phyloP scores from a whole-genome alignment of 1,139 yeast genomes.

The Suhomyces choctaworum region DNA sequence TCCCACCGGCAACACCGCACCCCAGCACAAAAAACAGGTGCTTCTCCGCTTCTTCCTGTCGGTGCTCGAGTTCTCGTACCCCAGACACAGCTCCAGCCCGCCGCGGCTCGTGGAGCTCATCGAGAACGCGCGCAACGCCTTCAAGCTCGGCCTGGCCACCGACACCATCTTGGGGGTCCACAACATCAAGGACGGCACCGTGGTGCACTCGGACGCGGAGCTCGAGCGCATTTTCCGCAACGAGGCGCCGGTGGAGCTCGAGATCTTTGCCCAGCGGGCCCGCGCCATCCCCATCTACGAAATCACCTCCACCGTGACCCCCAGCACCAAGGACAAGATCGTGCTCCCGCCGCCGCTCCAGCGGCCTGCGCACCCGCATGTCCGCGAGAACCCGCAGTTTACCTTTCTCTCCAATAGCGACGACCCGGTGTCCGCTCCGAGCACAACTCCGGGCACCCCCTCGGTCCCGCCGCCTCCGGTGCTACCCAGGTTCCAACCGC shows the following conservation, averaged over 20 bases:
- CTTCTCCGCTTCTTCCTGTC: slow-evolving; percentile 43
- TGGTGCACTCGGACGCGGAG: slow-evolving; percentile 35
- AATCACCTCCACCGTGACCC: slow-evolving; percentile 33
- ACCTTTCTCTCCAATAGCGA: slow-evolving; percentile 28
- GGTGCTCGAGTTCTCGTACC: slow-evolving; percentile 57
- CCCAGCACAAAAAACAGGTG: slow-evolving; percentile 23
- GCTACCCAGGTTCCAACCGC: slow-evolving; percentile 41
- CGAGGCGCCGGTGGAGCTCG: slow-evolving; percentile 34
- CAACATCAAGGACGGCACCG: slow-evolving; percentile 20
- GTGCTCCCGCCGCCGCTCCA: slow-evolving; percentile 37
- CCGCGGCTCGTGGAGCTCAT: slow-evolving; percentile 68
- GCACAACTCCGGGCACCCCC: not conserved
- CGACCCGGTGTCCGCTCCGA: slow-evolving; percentile 11
- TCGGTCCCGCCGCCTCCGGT: slow-evolving; percentile 24
- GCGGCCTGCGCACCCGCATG: slow-evolving; percentile 14
- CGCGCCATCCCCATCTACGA: slow-evolving; percentile 39
- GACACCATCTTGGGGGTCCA: slow-evolving; percentile 17
- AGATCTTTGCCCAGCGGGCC: slow-evolving; percentile 34
- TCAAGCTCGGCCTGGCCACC: slow-evolving; percentile 31
- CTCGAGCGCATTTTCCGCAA: slow-evolving; percentile 36
- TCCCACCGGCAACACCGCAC: not conserved
- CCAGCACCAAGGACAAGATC: slow-evolving; percentile 24
- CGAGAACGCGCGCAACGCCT: slow-evolving; percentile 70
- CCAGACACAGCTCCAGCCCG: slow-evolving; percentile 61
- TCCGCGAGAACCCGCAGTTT: slow-evolving; percentile 12